Conservation (phyloP, 2,329 filamentous ascomycete genomes). For the Aureobasidium sp. region DNA sequence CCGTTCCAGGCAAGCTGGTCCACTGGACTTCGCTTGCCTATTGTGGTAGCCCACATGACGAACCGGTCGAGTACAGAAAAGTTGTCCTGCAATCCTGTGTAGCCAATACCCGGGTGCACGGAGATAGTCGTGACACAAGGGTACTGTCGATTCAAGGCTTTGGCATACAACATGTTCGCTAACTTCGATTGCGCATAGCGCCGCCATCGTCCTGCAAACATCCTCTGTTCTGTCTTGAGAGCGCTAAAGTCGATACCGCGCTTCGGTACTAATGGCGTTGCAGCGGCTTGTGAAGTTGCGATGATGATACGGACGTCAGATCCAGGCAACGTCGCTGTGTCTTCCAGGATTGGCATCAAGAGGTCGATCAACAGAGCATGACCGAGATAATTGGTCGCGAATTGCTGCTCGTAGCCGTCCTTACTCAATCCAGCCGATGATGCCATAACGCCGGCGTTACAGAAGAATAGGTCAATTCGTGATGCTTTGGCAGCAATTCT, state of each 20-base stretch:
- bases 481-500: conserved; percentile 29
- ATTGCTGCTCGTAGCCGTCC: conserved; percentile 23
- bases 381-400: conserved; percentile 24
- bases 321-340: not conserved
- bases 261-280: conserved; percentile 10
- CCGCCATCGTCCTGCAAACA: conserved; percentile 14
- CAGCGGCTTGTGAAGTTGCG: conserved; percentile 8
- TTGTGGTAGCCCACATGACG: conserved; percentile 14
- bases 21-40: conserved; percentile 12
- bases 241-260: conserved; percentile 18
- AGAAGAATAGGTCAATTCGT: conserved; percentile 11
- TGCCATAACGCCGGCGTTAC: conserved; percentile 22
- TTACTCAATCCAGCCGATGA: conserved; percentile 17
- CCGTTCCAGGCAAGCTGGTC: conserved; percentile 21
- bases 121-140: conserved; percentile 27
- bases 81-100: conserved; percentile 26
- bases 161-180: conserved; percentile 37
- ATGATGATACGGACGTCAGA: conserved; percentile 17
- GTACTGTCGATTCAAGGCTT: conserved; percentile 31
- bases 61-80: conserved; percentile 27
- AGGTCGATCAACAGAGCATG: conserved; percentile 22
- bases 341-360: conserved; percentile 15
- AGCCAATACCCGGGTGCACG: conserved; percentile 33
- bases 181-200: conserved; percentile 39
- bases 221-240: conserved; percentile 17